Conservation (phyloP, 2,329 filamentous ascomycete genomes). For the Fonsecaea monophora region DNA sequence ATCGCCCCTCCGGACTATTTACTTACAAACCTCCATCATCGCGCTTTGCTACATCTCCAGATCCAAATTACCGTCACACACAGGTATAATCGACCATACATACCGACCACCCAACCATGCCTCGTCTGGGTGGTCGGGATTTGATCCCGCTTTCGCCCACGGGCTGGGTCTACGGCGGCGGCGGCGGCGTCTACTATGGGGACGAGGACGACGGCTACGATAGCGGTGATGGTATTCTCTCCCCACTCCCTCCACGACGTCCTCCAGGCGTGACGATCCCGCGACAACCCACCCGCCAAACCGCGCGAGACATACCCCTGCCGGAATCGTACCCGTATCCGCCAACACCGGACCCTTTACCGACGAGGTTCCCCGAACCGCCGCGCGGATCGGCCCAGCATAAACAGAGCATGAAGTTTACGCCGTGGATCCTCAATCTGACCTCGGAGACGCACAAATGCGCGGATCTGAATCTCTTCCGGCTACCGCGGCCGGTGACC, state of each 20-base stretch:
- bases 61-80: neutral
- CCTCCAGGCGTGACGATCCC: neutral
- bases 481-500: neutral
- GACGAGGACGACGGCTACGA: neutral
- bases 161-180: neutral
- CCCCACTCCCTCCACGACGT: neutral
- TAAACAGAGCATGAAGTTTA: slow-evolving; percentile 10
- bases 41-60: neutral
- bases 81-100: neutral
- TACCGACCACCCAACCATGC: neutral
- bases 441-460: slow-evolving; percentile 20
- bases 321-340: neutral
- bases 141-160: neutral
- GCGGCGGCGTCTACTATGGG: neutral
- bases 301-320: slow-evolving; percentile 4
- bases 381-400: neutral
- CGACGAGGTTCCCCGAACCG: neutral
- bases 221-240: neutral
- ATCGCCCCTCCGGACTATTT: neutral
- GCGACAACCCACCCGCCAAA: neutral
- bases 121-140: neutral
- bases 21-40: neutral
- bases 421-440: slow-evolving; percentile 27
- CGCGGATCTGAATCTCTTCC: slow-evolving; percentile 23
- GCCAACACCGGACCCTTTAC: neutral